A percentile compares a stretch with the other conserved stretches of the same genome.
phyloP scores from a whole-genome alignment of 164 flowering plant genomes.

The Nymphaea colorata region DNA sequence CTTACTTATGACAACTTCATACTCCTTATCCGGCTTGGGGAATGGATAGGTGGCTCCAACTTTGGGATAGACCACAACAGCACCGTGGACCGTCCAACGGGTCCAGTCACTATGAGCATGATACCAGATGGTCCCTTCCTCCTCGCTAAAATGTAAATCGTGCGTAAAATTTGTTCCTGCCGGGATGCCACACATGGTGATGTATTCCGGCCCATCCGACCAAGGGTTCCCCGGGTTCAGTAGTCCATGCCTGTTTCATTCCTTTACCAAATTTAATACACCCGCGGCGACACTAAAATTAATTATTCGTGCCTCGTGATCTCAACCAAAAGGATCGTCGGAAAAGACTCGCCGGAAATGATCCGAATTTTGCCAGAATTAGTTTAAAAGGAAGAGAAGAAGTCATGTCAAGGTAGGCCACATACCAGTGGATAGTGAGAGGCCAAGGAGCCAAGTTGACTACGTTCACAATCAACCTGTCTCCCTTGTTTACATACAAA shows the following conservation, averaged over 20 bases:
- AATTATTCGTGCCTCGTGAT: too few species aligned
- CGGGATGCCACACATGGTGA: conserved; percentile 38
- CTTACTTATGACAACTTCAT: conserved; percentile 7
- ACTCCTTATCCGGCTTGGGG: conserved; percentile 14
- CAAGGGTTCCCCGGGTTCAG: conserved; percentile 40
- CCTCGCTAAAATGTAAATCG: conserved; percentile 14
- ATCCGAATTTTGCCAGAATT: too few species aligned
- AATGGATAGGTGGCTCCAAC: conserved; percentile 11
- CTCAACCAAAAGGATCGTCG: too few species aligned
- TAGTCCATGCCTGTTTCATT: conserved; percentile 16
- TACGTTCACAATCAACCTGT: conserved; percentile 7
- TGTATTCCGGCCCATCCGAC: conserved; percentile 43
- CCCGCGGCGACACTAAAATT: too few species aligned
- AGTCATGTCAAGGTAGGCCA: too few species aligned
- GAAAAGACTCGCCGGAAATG: too few species aligned
- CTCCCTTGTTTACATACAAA: conserved; percentile 15
- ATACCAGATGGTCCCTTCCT: conserved; percentile 51
- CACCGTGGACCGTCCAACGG: conserved; percentile 12
- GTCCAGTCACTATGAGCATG: conserved; percentile 53
- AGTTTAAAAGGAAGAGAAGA: too few species aligned
- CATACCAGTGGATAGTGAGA: conserved; percentile 23
- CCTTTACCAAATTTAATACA: too few species aligned
- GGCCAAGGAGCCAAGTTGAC: conserved; percentile 12
- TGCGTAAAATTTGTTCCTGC: conserved; percentile 28
- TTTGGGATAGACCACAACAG: conserved; percentile 8